Evolutionary conservation across 2,329 filamentous ascomycete genomes (phyloP).

Genomic region (Capronia coronata): DNA sequence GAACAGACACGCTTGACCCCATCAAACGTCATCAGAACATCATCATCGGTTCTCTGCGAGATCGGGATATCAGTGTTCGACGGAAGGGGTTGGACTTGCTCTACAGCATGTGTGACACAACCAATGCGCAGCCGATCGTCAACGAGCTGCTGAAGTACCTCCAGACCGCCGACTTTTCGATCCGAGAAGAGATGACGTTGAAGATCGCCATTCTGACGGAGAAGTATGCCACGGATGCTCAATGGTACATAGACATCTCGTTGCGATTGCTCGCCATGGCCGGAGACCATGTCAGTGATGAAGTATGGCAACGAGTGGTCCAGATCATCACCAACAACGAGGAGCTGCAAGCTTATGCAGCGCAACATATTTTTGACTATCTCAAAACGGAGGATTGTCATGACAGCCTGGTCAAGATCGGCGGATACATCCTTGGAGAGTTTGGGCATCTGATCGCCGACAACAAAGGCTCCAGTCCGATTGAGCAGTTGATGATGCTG

Average conservation of each 20-base stretch:
- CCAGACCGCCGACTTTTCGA: constrained; percentile 93
- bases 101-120: constrained; percentile 98
- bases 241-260: constrained; percentile 99
- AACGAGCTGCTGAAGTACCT: constrained; percentile 89
- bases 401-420: constrained; percentile 96
- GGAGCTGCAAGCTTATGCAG: constrained; percentile 92
- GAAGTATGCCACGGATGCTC: constrained; percentile 95
- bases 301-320: constrained; percentile 97
- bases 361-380: constrained; percentile 86
- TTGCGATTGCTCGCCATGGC: constrained; percentile 91
- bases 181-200: constrained; percentile 97
- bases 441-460: constrained; percentile 96
- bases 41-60: constrained; percentile 87
- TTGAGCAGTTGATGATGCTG: constrained; percentile 91
- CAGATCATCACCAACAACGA: constrained; percentile 99
- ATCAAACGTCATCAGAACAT: constrained; percentile 98
- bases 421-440: constrained; percentile 89
- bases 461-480: constrained; percentile 83
- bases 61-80: constrained; percentile 93
- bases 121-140: constrained; percentile 90
- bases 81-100: constrained; percentile 91
- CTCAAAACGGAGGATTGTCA: constrained; percentile 90
- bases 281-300: constrained; percentile 95
- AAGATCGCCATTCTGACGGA: constrained; percentile 98
- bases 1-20: constrained; percentile 87